Evolutionary conservation across 176 grass and related monocot species (phyloP).

Genomic region (Olyra latifolia): DNA sequence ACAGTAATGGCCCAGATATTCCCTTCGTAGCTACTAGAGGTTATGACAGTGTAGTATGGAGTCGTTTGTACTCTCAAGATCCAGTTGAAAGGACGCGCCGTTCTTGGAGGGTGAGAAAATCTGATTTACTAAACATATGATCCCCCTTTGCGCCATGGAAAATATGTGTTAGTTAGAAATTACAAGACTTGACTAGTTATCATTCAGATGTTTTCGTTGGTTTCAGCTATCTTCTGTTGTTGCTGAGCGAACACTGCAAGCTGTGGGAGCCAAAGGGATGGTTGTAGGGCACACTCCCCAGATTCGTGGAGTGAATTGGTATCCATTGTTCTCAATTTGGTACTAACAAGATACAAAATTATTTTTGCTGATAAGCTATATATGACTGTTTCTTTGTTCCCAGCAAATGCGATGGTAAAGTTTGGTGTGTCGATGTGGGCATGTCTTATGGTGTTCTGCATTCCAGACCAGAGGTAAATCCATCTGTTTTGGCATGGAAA

Average conservation of each 20-base stretch:
- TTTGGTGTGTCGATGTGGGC: constrained; percentile 95
- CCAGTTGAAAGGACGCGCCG: constrained; percentile 32
- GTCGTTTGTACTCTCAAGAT: constrained; percentile 75
- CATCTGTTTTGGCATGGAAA: background rate
- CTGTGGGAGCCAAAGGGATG: constrained; percentile 83
- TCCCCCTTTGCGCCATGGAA: background rate
- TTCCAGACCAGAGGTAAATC: constrained; percentile 86
- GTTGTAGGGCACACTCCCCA: constrained; percentile 94
- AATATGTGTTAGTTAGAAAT: background rate
- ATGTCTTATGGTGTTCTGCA: constrained; percentile 90
- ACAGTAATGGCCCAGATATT: constrained; percentile 40
- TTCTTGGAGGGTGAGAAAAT: constrained; percentile 55
- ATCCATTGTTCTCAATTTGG: constrained; percentile 7
- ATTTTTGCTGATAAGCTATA: constrained; percentile 4
- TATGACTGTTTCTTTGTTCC: constrained; percentile 13
- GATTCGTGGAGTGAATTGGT: constrained; percentile 77
- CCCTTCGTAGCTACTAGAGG: constrained; percentile 92
- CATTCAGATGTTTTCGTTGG: constrained; percentile 6
- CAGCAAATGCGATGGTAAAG: constrained; percentile 82
- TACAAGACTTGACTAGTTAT: constrained; percentile 19
- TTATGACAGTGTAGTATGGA: constrained; percentile 95
- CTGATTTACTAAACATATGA: background rate
- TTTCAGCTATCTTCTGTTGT: constrained; percentile 79
- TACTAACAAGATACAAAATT: background rate
- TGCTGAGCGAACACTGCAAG: constrained; percentile 70